These are phyloP conservation scores for Auriscalpium microsporum DNA, from an alignment of 768 basidiomycete genomes.

Conservation along the genomic window DNA sequence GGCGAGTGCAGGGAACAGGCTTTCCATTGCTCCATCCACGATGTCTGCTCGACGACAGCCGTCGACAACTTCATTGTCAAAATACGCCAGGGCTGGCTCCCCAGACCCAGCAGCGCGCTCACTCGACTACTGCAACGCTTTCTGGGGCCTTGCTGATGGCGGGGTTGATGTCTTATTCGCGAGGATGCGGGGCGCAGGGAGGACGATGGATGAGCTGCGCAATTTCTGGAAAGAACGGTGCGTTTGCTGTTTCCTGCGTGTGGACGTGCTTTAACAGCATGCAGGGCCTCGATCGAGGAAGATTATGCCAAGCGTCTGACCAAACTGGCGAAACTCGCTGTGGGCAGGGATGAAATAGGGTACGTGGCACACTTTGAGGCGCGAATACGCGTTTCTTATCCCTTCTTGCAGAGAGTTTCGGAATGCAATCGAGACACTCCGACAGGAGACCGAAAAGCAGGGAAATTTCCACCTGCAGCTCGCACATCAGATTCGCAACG, in stretches of 20 bases:
- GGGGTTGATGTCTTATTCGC: constrained; percentile 90
- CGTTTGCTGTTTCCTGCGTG: constrained; percentile 18
- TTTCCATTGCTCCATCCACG: constrained; percentile 5
- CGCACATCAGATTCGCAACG: constrained; percentile 64
- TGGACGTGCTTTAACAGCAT: background rate
- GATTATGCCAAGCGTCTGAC: constrained; percentile 85
- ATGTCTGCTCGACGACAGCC: constrained; percentile 75
- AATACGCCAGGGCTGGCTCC: constrained; percentile 52
- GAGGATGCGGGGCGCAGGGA: constrained; percentile 74
- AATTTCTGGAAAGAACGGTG: constrained; percentile 94
- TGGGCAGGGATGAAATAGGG: constrained; percentile 94
- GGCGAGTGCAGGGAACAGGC: background rate
- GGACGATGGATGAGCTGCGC: constrained; percentile 84
- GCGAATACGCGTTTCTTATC: background rate
- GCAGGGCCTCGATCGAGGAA: constrained; percentile 83
- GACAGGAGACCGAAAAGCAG: constrained; percentile 79
- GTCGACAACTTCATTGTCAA: constrained; percentile 74
- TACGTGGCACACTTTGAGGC: constrained; percentile 23
- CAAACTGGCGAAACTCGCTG: constrained; percentile 63
- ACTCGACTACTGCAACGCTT: constrained; percentile 91
- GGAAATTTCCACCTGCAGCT: constrained; percentile 64
- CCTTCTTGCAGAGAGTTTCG: constrained; percentile 58
- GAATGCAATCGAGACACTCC: constrained; percentile 69
- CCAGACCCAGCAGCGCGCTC: constrained; percentile 40
- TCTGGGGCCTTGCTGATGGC: constrained; percentile 84